phyloP scores from a whole-genome alignment of 148 eudicot genomes.

The Diospyros lotus region DNA sequence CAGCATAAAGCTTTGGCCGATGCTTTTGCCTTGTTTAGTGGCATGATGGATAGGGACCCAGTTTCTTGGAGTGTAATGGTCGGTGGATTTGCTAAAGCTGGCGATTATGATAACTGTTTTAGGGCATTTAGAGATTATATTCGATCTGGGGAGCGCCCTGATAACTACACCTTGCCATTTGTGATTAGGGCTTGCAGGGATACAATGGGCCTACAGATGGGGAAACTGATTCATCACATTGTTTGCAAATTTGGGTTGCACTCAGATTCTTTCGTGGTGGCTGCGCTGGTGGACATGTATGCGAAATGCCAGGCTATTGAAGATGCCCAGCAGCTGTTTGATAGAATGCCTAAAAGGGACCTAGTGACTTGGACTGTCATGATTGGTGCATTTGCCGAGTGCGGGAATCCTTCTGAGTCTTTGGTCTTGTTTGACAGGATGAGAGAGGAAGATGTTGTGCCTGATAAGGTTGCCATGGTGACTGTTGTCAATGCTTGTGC shows the following conservation, averaged over 20 bases:
- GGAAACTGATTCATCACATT: conserved; percentile 22
- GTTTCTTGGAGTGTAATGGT: conserved; percentile 25
- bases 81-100: conserved; percentile 25
- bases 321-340: conserved; percentile 20
- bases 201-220: conserved; percentile 16
- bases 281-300: conserved; percentile 24
- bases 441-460: conserved; percentile 14
- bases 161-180: conserved; percentile 23
- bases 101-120: conserved; percentile 19
- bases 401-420: conserved; percentile 20
- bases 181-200: conserved; percentile 29
- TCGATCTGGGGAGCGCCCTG: conserved; percentile 17
- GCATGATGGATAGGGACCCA: conserved; percentile 19
- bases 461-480: conserved; percentile 24
- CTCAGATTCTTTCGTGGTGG: conserved; percentile 15
- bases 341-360: conserved; percentile 23
- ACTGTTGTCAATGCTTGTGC: conserved; percentile 28
- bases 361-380: conserved; percentile 32
- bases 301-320: conserved; percentile 17
- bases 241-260: conserved; percentile 20
- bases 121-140: conserved; percentile 26
- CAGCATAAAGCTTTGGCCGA: conserved; percentile 9
- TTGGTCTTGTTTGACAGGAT: conserved; percentile 23
- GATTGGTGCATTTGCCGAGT: conserved; percentile 30
- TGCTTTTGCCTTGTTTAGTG: conserved; percentile 17